A percentile compares a stretch with the other conserved stretches of the same genome.
Evolutionary conservation across 345 rosid species (phyloP).

Genomic region (Syzygium aqueum): DNA sequence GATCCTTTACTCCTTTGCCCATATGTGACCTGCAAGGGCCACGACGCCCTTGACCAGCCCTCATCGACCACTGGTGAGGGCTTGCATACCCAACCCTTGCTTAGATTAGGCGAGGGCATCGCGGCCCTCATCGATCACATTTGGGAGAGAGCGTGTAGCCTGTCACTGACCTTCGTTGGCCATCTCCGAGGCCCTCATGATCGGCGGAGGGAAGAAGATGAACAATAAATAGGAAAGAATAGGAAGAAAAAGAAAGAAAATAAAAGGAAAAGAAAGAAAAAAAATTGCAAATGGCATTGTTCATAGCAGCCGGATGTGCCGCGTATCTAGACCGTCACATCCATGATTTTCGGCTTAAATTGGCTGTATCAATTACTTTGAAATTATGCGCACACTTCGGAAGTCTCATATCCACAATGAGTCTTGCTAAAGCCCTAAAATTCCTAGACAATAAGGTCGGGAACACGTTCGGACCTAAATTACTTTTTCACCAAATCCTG

Average conservation of each 20-base stretch:
- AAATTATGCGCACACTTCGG: background rate
- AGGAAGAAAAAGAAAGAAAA: background rate
- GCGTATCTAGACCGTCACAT: background rate
- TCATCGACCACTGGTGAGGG: background rate
- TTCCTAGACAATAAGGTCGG: background rate
- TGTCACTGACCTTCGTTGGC: background rate
- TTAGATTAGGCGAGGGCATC: background rate
- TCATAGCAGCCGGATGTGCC: no score
- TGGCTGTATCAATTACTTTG: background rate
- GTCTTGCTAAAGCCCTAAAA: background rate
- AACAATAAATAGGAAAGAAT: background rate
- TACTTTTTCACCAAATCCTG: background rate
- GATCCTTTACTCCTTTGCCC: background rate
- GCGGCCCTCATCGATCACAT: rapidly evolving
- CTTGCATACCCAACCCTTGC: rapidly evolving
- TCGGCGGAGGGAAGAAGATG: background rate
- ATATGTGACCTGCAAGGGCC: background rate
- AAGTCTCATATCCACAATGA: background rate
- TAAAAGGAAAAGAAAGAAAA: background rate
- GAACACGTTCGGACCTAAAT: background rate
- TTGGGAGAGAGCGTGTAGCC: background rate
- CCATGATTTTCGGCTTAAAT: background rate
- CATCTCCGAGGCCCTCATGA: background rate
- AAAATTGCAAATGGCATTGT: background rate
- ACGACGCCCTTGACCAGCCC: rapidly evolving